These are phyloP conservation scores for Phaeomoniella chlamydospora DNA, from an alignment of 2,329 filamentous ascomycete species.

Conservation along the genomic window DNA sequence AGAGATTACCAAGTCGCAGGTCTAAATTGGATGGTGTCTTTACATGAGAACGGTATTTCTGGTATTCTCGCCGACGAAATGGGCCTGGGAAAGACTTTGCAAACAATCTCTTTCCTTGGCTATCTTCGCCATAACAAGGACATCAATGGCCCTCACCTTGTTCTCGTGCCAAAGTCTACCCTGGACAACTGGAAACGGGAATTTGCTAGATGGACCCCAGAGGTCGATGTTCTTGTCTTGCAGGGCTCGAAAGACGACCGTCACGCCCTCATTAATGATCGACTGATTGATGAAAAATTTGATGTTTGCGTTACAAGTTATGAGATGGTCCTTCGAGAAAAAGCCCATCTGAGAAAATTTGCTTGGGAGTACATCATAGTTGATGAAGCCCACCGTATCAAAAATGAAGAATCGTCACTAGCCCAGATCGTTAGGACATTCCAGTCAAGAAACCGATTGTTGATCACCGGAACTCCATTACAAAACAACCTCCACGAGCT, in stretches of 20 bases:
- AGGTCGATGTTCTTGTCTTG: slow-evolving; percentile 83
- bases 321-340: slow-evolving; percentile 95
- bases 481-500: slow-evolving; percentile 98
- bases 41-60: slow-evolving; percentile 97
- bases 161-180: slow-evolving; percentile 91
- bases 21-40: slow-evolving; percentile 91
- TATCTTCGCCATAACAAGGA: slow-evolving; percentile 84
- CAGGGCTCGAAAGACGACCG: slow-evolving; percentile 94
- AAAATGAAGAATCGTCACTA: slow-evolving; percentile 95
- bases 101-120: slow-evolving; percentile 92
- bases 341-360: slow-evolving; percentile 89
- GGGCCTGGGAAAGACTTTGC: slow-evolving; percentile 93
- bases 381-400: slow-evolving; percentile 95
- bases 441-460: slow-evolving; percentile 81
- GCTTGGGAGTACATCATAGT: slow-evolving; percentile 99
- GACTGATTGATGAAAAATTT: slow-evolving; percentile 86
- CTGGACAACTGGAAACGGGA: slow-evolving; percentile 98
- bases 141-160: slow-evolving; percentile 79
- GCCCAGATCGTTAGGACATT: slow-evolving; percentile 95
- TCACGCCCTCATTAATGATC: slow-evolving; percentile 72
- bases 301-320: slow-evolving; percentile 98
- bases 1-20: slow-evolving; percentile 93
- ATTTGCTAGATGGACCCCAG: slow-evolving; percentile 85
- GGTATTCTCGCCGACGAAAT: slow-evolving; percentile 97
- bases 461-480: slow-evolving; percentile 92